Percentiles rank a stretch among this genome's conserved stretches.
Evolutionary conservation across 2,329 filamentous ascomycete species (phyloP).

Genomic region (Conoideocrella luteorostrata): DNA sequence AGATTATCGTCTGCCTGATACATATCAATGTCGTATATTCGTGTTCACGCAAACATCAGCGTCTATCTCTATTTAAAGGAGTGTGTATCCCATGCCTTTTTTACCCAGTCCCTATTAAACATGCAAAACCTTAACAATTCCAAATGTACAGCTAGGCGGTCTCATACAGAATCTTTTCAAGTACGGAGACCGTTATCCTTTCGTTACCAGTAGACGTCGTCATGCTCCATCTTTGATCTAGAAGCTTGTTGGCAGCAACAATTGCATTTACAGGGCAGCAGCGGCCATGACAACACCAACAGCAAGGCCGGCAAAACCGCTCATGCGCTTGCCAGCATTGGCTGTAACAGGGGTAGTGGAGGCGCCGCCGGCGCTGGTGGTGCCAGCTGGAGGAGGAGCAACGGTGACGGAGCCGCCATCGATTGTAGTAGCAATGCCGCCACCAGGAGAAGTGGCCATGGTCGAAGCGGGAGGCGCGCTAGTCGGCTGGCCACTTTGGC

Average conservation of each 20-base stretch:
- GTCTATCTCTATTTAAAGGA: constrained; percentile 1
- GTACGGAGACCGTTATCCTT: too few species aligned
- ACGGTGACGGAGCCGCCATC: not conserved
- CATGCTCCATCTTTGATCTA: too few species aligned
- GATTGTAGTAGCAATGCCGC: not conserved
- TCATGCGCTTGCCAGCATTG: constrained; percentile 18
- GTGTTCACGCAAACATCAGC: not conserved
- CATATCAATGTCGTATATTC: not conserved
- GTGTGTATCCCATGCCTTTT: not conserved
- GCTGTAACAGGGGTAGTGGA: constrained; percentile 1
- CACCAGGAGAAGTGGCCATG: not conserved
- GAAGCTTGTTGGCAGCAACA: not conserved
- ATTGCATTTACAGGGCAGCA: constrained; percentile 22
- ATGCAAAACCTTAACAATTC: not conserved
- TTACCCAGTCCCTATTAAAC: not conserved
- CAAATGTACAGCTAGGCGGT: not conserved
- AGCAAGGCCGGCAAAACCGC: constrained; percentile 24
- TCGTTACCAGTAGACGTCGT: too few species aligned
- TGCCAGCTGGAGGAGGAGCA: not conserved
- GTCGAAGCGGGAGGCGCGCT: not conserved
- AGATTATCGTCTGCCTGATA: too few species aligned
- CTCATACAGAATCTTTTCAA: too few species aligned
- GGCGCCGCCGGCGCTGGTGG: not conserved
- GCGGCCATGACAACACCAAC: constrained; percentile 24
- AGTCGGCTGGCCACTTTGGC: too few species aligned